Base-by-base conservation (phyloP, 2,329 filamentous ascomycete species). In the Monilinia fructigena region DNA sequence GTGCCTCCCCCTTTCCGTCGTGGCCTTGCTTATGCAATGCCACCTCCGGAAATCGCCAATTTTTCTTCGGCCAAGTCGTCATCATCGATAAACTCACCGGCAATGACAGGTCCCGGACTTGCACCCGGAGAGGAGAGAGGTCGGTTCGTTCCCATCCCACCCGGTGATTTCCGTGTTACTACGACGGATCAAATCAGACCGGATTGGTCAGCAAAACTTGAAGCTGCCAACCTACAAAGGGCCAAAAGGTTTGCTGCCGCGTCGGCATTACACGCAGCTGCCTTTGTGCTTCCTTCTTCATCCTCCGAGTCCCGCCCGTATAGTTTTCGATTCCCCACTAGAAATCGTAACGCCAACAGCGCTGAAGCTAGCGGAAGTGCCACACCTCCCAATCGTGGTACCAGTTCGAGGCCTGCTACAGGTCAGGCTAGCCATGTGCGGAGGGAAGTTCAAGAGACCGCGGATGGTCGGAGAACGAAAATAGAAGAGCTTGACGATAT, bases 401-500 rank as follows among this genome's bases (percentile, higher is more conserved):
- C 66, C 23, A 67, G 67, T 23, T 35, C 69, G n/a, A 66, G 72
- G 40, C 70, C 58, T 38, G 77, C 74, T 10, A 62, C 68, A 16
- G 76, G 74, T 16, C 76, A 76, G 42, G 63, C 68, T 31, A 47
- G 70, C 14, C 62, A 70, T 11, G 66, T 69, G 55, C 71, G 72
- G 26, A 66, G 71, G 62, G 78, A 80, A 35, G 69, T 52, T 72
- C 71, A 66, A 72, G 66, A 75, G 65, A 63, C 79, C 79, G 68
- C 66, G 23, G 68, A 64, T 31, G 42, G 72, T 50, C 71, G 72
- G 52, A 79, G 88, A 68, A 80, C 86, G 68, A 84, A 92, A 40
- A 86, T 96, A 75, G 92, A 96, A 28, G 93, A 98, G 72, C 83
- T 98, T 0, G 95, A 99, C 76, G 94, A 97, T 59, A 91, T 99